Evolutionary conservation across 176 grass and related monocot species (phyloP), one percentile per base, ranked within the genome.

Genomic region (Triticum timopheevii): DNA sequence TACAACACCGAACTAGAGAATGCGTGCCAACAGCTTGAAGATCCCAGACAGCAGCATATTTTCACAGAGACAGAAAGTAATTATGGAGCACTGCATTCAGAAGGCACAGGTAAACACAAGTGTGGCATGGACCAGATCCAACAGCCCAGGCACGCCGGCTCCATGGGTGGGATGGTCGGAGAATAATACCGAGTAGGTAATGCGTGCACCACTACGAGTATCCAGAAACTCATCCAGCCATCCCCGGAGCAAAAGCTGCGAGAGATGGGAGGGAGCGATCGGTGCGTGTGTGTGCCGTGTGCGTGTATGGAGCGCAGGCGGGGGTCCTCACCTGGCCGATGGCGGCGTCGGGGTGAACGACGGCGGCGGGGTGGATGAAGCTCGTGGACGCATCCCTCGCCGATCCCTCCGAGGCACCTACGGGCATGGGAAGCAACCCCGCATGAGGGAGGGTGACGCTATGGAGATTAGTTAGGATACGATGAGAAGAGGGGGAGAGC

Each of bases 311-410:
- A 76, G 79, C 22, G 23, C 67, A 3, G 2, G 44, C 33, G 45
- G 72, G 77, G 65, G 80, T 12, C 38, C 13, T 85, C 71, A 96
- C 96, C 93, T 94, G 86, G 13, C 96, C 96, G 76, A 96, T 73
- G 31, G 85, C 44, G 49, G 93, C 96, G 49, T 90, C 88, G 6
- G 92, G 93, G 79, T 98, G 92, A 58, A 98, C 76, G 59, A 98
- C 45, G 36, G 96, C 90, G 5, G 88, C 68, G 8, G 89, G 81
- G 36, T 88, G 90, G 82, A 88, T 71, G 85, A 91, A 85, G 62
- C 50, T 81, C 30, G 73, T 13, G 25, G 90, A 65, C 2, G 58
- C 83, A 25, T 82, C 82, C 76, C 61, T 77, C 65, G 58, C 54
- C 28, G 65, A 52, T 79, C 79, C 73, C 19, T 85, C 56, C 9